Conservation (phyloP, 345 rosid genomes). For the Eucalyptus tenuipes region DNA sequence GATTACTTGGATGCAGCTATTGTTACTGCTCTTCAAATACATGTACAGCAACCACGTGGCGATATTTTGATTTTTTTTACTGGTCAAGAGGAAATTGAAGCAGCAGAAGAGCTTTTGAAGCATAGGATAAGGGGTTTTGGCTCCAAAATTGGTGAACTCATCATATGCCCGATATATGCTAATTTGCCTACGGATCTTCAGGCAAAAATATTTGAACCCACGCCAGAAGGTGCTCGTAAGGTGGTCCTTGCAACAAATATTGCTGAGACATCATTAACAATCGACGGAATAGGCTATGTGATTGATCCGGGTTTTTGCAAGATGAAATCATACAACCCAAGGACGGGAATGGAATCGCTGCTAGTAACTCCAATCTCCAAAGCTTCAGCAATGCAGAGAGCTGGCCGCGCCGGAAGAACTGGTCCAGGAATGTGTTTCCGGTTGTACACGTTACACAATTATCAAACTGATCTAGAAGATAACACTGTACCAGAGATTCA, state of each 20-base stretch:
- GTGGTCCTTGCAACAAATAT: conserved; percentile 95
- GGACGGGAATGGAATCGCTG: conserved; percentile 97
- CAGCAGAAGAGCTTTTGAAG: conserved; percentile 88
- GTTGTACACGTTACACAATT: conserved; percentile 75
- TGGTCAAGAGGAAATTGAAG: conserved; percentile 97
- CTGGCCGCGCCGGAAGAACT: conserved; percentile 95
- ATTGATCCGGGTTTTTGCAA: conserved; percentile 95
- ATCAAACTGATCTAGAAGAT: conserved; percentile 80
- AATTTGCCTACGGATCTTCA: conserved; percentile 97
- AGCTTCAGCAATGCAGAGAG: conserved; percentile 93
- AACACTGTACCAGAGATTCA: conserved; percentile 93
- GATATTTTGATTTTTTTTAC: conserved; percentile 88
- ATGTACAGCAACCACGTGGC: conserved; percentile 69
- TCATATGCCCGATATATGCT: conserved; percentile 94
- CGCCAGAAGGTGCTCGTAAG: conserved; percentile 96
- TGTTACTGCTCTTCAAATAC: conserved; percentile 83
- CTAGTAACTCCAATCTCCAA: conserved; percentile 85
- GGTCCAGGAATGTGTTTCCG: conserved; percentile 94
- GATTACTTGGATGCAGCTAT: conserved; percentile 94
- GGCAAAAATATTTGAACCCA: conserved; percentile 91
- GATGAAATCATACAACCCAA: conserved; percentile 94
- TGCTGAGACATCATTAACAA: conserved; percentile 94
- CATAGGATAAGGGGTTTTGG: conserved; percentile 86
- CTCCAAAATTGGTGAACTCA: conserved; percentile 84
- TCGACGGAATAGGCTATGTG: conserved; percentile 87